Percentiles rank a stretch among this genome's conserved stretches.
phyloP scores from a whole-genome alignment of 106 monocot species.

The Phalaenopsis equestris region DNA sequence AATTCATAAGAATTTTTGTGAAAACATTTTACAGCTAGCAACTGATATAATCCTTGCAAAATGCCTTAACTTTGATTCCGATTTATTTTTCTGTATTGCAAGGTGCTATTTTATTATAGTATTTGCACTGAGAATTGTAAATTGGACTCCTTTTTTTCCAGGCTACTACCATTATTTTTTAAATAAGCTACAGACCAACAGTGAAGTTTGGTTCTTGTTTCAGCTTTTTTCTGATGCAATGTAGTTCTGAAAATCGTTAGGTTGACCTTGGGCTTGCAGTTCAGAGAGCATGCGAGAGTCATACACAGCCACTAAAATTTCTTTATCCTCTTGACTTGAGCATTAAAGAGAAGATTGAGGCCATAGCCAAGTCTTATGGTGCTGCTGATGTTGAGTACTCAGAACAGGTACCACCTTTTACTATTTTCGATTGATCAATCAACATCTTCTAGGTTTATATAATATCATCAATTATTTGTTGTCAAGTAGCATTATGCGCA shows the following conservation, averaged over 20 bases:
- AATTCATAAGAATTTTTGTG: too few relatives aligned
- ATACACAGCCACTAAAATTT: conserved; percentile 52
- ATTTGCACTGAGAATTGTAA: too few relatives aligned
- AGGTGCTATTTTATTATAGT: too few relatives aligned
- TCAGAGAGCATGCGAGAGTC: conserved; percentile 81
- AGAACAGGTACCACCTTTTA: conserved; percentile 55
- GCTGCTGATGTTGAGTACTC: conserved; percentile 92
- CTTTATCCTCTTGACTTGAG: conserved; percentile 74
- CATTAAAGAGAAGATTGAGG: conserved; percentile 93
- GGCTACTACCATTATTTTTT: too few relatives aligned
- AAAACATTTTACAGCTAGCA: too few relatives aligned
- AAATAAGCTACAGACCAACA: too few relatives aligned
- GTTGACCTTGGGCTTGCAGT: conserved; percentile 95
- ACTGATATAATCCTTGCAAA: too few relatives aligned
- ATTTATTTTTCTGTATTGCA: too few relatives aligned
- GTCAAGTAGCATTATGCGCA: background rate
- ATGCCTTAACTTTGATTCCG: too few relatives aligned
- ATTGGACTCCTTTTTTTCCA: too few relatives aligned
- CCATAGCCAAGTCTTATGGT: conserved; percentile 91
- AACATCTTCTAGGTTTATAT: background rate
- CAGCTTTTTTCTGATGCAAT: background rate
- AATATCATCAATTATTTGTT: background rate
- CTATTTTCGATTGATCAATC: background rate
- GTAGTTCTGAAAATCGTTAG: conserved; percentile 26
- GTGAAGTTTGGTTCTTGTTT: background rate